These are phyloP conservation scores for Diaporthe eres DNA, from an alignment of 2,329 filamentous ascomycete genomes.

Conservation along the genomic window DNA sequence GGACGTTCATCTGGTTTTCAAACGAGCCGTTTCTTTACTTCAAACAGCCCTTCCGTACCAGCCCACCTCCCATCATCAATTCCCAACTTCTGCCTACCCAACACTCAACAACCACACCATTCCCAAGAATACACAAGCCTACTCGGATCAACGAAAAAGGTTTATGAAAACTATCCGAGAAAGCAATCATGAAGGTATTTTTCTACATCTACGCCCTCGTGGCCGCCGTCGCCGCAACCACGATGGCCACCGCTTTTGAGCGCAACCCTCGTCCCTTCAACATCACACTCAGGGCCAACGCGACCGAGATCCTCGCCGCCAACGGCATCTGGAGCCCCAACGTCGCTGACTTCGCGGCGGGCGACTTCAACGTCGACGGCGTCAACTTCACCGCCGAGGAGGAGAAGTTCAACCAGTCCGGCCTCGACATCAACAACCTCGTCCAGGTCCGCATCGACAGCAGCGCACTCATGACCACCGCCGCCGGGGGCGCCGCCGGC, in stretches of 20 bases:
- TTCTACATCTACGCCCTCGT: background rate
- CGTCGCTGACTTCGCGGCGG: background rate
- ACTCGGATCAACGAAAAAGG: background rate
- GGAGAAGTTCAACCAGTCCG: background rate
- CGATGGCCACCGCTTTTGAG: too few species aligned
- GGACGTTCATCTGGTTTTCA: background rate
- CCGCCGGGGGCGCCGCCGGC: too few species aligned
- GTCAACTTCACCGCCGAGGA: conserved; percentile 17
- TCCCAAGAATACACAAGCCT: background rate
- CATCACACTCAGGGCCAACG: background rate
- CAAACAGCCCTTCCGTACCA: background rate
- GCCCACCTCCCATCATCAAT: background rate
- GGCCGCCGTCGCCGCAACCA: background rate
- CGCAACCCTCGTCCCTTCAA: fast-evolving
- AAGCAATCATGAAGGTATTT: conserved; percentile 3
- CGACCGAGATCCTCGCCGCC: background rate
- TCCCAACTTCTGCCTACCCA: background rate
- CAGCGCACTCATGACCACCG: background rate
- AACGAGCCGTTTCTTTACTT: background rate
- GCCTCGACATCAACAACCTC: conserved; percentile 15
- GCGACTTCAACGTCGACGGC: background rate
- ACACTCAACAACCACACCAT: background rate
- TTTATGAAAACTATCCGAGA: background rate
- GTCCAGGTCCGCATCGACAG: background rate
- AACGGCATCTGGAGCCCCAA: conserved; percentile 27